Evolutionary conservation across 495 filamentous ascomycete genomes (phyloP).

Genomic region (Parathielavia hyrcaniae): DNA sequence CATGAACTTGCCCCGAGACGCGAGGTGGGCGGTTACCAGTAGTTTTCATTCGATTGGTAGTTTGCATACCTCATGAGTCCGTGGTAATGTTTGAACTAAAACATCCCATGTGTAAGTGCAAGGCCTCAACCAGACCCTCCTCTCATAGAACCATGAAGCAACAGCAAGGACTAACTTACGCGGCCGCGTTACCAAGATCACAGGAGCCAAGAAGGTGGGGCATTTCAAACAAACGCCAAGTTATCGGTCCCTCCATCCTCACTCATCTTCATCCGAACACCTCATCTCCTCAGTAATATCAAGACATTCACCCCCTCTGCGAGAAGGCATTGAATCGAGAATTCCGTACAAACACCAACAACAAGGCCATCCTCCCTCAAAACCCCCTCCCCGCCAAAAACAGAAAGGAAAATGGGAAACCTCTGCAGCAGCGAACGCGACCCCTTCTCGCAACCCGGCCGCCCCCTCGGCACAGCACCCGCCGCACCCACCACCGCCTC

Average conservation of each 20-base stretch:
- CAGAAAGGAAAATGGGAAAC: conserved; percentile 66
- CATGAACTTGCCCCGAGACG: too few species aligned
- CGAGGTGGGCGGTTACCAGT: too few species aligned
- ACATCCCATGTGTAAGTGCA: too few species aligned
- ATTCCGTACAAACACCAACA: neutral
- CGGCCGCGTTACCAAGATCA: neutral
- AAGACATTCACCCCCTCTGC: too few species aligned
- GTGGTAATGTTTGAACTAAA: too few species aligned
- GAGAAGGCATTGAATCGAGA: too few species aligned
- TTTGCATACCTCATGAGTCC: too few species aligned
- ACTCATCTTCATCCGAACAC: neutral
- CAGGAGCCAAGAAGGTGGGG: neutral
- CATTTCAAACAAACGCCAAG: neutral
- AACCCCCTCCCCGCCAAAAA: too few species aligned
- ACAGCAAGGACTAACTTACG: neutral
- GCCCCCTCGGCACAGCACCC: conserved; percentile 52
- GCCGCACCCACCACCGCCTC: conserved; percentile 31
- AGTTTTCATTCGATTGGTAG: too few species aligned
- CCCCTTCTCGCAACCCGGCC: conserved; percentile 58
- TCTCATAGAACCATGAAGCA: too few species aligned
- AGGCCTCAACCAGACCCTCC: too few species aligned
- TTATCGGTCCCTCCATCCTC: too few species aligned
- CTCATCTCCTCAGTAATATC: neutral
- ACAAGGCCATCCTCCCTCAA: neutral
- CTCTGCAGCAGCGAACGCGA: conserved; percentile 60